Percentiles rank a stretch among this genome's conserved stretches.
Evolutionary conservation across 2,329 filamentous ascomycete species (phyloP).

Genomic region (Canariomyces notabilis): DNA sequence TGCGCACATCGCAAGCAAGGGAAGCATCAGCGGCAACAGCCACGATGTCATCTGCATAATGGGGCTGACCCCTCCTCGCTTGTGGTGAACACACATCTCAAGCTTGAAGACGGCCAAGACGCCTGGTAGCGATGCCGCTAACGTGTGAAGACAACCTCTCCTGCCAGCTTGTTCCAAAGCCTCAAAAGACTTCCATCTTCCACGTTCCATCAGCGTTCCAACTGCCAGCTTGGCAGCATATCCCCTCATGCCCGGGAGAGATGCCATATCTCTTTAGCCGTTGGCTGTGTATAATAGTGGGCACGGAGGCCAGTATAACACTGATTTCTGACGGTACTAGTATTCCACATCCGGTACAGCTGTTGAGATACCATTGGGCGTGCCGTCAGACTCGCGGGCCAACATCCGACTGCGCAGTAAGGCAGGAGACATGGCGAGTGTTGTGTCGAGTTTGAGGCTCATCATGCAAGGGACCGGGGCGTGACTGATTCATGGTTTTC

Average conservation of each 20-base stretch:
- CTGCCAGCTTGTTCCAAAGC: slow-evolving; percentile 33
- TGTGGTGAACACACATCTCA: too few relatives aligned
- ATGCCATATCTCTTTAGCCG: slow-evolving; percentile 28
- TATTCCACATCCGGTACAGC: slow-evolving; percentile 33
- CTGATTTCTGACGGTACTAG: slow-evolving; percentile 34
- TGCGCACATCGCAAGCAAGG: too few relatives aligned
- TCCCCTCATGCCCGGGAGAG: slow-evolving; percentile 34
- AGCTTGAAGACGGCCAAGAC: too few relatives aligned
- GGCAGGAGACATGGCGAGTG: slow-evolving; percentile 34
- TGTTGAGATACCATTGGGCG: slow-evolving; percentile 30
- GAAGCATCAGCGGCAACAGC: too few relatives aligned
- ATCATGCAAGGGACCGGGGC: too few relatives aligned
- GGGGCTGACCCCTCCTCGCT: too few relatives aligned
- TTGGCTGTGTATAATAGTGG: slow-evolving; percentile 27
- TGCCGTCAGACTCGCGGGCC: slow-evolving; percentile 31
- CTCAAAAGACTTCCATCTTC: slow-evolving; percentile 33
- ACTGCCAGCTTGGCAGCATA: slow-evolving; percentile 35
- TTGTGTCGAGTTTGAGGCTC: too few relatives aligned
- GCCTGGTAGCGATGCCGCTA: not conserved
- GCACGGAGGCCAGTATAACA: slow-evolving; percentile 30
- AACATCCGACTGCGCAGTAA: slow-evolving; percentile 33
- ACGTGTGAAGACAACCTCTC: slow-evolving; percentile 7
- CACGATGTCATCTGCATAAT: too few relatives aligned
- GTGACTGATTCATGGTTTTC: too few relatives aligned
- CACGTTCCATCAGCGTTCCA: slow-evolving; percentile 32